Conservation (phyloP, 2,329 filamentous ascomycete genomes). For the Aureobasidium sp. region DNA sequence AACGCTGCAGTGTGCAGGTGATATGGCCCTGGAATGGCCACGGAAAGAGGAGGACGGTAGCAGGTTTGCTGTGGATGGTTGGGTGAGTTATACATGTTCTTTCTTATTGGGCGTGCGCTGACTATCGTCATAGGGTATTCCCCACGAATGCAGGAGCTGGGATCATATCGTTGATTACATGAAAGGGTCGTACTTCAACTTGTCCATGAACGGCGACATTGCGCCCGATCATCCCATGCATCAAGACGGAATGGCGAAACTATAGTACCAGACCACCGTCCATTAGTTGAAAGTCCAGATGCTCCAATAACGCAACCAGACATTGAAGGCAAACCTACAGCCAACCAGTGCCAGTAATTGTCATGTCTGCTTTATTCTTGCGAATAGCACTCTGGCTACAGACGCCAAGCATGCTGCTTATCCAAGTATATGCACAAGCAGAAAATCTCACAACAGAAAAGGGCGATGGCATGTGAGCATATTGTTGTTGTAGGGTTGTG, state of each 20-base stretch:
- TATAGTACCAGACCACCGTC: not conserved
- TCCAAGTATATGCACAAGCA: no score
- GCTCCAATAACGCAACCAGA: no score
- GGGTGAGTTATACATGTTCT: slow-evolving; percentile 17
- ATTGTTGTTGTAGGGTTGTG: no score
- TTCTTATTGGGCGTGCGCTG: not conserved
- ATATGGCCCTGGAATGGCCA: slow-evolving; percentile 29
- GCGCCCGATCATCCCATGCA: slow-evolving; percentile 15
- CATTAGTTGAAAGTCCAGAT: not conserved
- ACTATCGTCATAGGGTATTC: not conserved
- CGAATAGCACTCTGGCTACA: no score
- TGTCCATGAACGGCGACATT: slow-evolving; percentile 14
- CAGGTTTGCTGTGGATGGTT: slow-evolving; percentile 30
- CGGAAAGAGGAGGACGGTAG: slow-evolving; percentile 22
- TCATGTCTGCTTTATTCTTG: no score
- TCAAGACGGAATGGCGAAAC: not conserved
- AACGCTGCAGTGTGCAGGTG: slow-evolving; percentile 24
- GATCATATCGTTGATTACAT: slow-evolving; percentile 17
- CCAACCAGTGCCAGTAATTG: no score
- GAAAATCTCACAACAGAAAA: no score
- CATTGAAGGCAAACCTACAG: no score
- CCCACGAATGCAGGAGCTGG: slow-evolving; percentile 8
- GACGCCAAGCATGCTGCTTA: no score
- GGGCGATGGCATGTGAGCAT: no score
- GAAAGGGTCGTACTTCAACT: slow-evolving; percentile 14